Percentiles rank a stretch among this genome's conserved stretches.
Conservation (phyloP, 2,329 filamentous ascomycete species). For the Raffaelea albimanens region DNA sequence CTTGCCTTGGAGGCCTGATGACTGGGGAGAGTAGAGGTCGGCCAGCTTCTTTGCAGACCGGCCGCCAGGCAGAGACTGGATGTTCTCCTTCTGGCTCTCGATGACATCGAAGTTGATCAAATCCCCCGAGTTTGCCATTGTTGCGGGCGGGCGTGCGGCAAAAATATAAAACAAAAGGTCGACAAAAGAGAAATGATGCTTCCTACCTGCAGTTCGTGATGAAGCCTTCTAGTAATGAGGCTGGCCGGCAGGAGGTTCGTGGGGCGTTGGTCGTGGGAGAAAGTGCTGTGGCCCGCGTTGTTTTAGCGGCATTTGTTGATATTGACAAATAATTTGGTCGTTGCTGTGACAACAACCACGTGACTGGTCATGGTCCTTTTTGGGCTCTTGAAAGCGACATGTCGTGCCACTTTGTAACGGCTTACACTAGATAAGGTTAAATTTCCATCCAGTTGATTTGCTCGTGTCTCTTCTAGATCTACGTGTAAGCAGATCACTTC, state of each 20-base stretch:
- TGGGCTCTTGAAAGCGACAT: too few species aligned
- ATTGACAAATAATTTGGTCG: conserved; percentile 11
- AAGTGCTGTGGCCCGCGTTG: too few species aligned
- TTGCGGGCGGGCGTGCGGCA: neutral
- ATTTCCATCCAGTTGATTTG: too few species aligned
- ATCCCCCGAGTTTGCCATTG: conserved; percentile 28
- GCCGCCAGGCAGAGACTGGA: conserved; percentile 80
- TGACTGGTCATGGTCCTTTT: too few species aligned
- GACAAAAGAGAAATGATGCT: neutral
- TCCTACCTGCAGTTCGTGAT: conserved; percentile 1
- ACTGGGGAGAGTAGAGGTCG: conserved; percentile 48
- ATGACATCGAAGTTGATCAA: conserved; percentile 80
- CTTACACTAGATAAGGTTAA: too few species aligned
- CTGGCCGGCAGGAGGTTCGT: neutral
- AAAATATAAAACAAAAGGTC: neutral
- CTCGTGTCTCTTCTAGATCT: too few species aligned
- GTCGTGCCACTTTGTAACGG: too few species aligned
- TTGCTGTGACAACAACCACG: conserved; percentile 11
- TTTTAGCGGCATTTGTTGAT: conserved; percentile 8
- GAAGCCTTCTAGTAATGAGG: conserved; percentile 1
- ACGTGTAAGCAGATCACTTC: too few species aligned
- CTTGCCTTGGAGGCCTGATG: conserved; percentile 42
- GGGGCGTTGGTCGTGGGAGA: neutral
- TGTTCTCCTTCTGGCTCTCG: conserved; percentile 96
- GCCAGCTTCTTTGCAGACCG: conserved; percentile 84